phyloP scores from a whole-genome alignment of 352 stramenopile species.

The Phytophthora capsici region DNA sequence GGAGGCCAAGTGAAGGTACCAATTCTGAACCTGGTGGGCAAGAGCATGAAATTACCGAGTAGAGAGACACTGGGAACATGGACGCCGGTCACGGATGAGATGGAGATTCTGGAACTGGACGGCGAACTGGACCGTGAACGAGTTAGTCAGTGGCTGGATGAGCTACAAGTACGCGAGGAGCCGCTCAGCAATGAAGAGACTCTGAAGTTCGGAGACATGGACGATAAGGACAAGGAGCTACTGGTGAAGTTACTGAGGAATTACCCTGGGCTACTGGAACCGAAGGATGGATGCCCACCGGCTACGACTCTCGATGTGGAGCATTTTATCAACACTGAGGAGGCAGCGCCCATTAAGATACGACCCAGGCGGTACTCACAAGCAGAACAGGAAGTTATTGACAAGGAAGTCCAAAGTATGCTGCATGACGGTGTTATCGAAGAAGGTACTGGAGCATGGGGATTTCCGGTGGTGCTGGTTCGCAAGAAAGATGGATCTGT shows the following conservation, averaged over 20 bases:
- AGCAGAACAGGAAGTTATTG: conserved; percentile 11
- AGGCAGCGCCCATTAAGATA: conserved; percentile 14
- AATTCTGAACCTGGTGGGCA: background rate
- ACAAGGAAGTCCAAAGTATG: conserved; percentile 16
- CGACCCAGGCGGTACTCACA: conserved; percentile 1
- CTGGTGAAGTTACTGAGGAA: background rate
- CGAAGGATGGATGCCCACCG: background rate
- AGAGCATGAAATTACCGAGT: background rate
- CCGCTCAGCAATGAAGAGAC: conserved; percentile 2
- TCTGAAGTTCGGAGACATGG: background rate
- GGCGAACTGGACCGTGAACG: background rate
- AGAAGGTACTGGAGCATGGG: conserved; percentile 15
- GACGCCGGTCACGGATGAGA: background rate
- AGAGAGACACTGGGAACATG: background rate
- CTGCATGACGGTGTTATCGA: conserved; percentile 22
- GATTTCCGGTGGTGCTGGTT: background rate
- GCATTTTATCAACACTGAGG: conserved; percentile 28
- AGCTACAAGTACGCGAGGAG: background rate
- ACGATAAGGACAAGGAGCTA: background rate
- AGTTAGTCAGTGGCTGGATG: background rate
- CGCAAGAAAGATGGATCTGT: background rate
- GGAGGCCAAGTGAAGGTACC: background rate
- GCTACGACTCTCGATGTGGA: background rate
- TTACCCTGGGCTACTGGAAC: background rate
- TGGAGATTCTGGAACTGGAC: background rate